phyloP scores from a whole-genome alignment of 2,329 filamentous ascomycete species.

The Calonectria hawksworthii region DNA sequence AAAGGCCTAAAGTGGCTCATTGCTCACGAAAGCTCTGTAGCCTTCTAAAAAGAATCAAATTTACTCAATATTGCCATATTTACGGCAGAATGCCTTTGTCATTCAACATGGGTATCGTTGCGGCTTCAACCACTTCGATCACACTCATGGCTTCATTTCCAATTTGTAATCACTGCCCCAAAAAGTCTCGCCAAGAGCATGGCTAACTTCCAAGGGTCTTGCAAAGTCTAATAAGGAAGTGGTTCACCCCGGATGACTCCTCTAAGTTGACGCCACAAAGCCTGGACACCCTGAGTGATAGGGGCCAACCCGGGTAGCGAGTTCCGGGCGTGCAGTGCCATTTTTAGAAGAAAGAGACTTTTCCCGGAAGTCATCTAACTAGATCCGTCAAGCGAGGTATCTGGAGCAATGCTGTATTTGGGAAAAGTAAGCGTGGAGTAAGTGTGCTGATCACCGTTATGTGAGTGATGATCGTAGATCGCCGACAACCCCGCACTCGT shows the following conservation, averaged over 20 bases:
- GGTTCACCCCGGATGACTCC: not conserved
- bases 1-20: not conserved
- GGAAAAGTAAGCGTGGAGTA: not conserved
- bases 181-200: too few relatives aligned
- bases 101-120: not conserved
- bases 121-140: not conserved
- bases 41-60: too few relatives aligned
- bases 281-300: not conserved
- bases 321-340: not conserved
- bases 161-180: not conserved
- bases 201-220: not conserved
- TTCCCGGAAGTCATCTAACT: not conserved
- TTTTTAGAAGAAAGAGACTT: constrained; percentile 4
- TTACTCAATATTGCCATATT: not conserved
- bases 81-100: not conserved
- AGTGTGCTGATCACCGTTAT: constrained; percentile 6
- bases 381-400: not conserved
- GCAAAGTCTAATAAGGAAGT: not conserved
- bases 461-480: not conserved
- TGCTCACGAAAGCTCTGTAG: too few relatives aligned
- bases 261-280: not conserved
- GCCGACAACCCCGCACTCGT: constrained; percentile 9
- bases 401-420: not conserved
- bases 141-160: not conserved
- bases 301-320: not conserved